These are phyloP conservation scores for Tetrapyrgos nigripes DNA, from an alignment of 1,284 basidiomycete genomes.

Conservation along the genomic window DNA sequence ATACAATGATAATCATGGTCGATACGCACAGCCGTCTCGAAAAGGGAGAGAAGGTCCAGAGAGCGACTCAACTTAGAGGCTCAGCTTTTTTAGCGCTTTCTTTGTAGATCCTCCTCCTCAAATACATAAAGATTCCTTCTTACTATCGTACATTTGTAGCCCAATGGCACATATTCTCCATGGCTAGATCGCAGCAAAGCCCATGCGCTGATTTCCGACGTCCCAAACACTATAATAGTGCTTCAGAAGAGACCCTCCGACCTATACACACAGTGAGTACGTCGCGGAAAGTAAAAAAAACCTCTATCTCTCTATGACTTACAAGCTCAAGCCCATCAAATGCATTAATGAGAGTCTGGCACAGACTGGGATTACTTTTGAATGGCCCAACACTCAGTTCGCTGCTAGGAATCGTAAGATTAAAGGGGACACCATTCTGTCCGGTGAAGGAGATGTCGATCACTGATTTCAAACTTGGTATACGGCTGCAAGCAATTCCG, in stretches of 20 bases:
- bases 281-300: too few species aligned
- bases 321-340: conserved; percentile 53
- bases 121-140: too few species aligned
- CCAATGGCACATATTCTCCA: too few species aligned
- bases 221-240: conserved; percentile 67
- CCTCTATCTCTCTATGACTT: too few species aligned
- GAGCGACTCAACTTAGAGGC: too few species aligned
- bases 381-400: conserved; percentile 61
- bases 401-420: conserved; percentile 59
- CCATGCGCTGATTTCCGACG: conserved; percentile 47
- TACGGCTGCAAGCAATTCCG: conserved; percentile 55
- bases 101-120: too few species aligned
- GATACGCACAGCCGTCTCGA: too few species aligned
- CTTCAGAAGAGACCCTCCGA: conserved; percentile 59
- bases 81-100: too few species aligned
- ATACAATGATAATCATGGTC: too few species aligned
- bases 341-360: conserved; percentile 64
- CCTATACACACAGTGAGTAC: too few species aligned
- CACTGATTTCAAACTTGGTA: conserved; percentile 48
- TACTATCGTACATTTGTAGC: too few species aligned
- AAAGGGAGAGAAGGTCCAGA: too few species aligned
- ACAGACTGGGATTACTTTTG: conserved; percentile 48
- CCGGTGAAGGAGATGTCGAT: conserved; percentile 61
- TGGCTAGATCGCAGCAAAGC: conserved; percentile 36
- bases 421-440: conserved; percentile 51